Evolutionary conservation across 352 stramenopile species (phyloP).

Genomic region (Phytophthora ramorum): DNA sequence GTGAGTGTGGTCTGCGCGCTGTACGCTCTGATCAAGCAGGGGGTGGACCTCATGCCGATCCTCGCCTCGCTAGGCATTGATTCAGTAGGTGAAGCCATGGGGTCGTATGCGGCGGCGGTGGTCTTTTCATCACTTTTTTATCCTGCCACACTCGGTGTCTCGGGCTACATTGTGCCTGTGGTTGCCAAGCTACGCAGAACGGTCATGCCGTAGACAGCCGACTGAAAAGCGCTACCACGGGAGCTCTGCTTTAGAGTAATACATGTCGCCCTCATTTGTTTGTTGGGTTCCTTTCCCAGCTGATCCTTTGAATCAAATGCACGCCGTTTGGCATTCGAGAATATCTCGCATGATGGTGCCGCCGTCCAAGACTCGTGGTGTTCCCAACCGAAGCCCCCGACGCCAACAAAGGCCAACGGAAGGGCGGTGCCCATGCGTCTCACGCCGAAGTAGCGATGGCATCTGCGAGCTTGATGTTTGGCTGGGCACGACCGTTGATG

Average conservation of each 20-base stretch:
- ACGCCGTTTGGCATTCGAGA: not conserved
- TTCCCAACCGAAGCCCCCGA: conserved; percentile 12
- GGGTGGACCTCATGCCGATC: conserved; percentile 83
- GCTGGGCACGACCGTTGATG: conserved; percentile 61
- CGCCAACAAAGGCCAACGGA: not conserved
- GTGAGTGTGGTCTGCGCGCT: conserved; percentile 76
- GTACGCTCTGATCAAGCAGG: conserved; percentile 83
- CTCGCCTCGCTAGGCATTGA: conserved; percentile 76
- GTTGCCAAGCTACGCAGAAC: conserved; percentile 67
- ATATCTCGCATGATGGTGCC: conserved; percentile 29
- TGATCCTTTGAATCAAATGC: not conserved
- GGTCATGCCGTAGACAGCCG: conserved; percentile 45
- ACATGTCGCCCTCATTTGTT: conserved; percentile 5
- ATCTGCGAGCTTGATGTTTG: conserved; percentile 64
- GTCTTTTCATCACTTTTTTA: conserved; percentile 84
- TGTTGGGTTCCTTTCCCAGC: conserved; percentile 14
- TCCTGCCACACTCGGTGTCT: conserved; percentile 77
- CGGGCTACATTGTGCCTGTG: conserved; percentile 75
- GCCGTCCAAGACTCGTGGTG: conserved; percentile 51
- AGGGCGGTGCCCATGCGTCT: conserved; percentile 41
- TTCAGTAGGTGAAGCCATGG: conserved; percentile 71
- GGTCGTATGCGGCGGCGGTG: conserved; percentile 80
- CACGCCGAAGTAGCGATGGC: conserved; percentile 32
- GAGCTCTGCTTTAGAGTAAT: conserved; percentile 8
- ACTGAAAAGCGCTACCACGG: not conserved